phyloP scores from a whole-genome alignment of 371 early-diverging fungal genomes.

The Mucor saturninus region DNA sequence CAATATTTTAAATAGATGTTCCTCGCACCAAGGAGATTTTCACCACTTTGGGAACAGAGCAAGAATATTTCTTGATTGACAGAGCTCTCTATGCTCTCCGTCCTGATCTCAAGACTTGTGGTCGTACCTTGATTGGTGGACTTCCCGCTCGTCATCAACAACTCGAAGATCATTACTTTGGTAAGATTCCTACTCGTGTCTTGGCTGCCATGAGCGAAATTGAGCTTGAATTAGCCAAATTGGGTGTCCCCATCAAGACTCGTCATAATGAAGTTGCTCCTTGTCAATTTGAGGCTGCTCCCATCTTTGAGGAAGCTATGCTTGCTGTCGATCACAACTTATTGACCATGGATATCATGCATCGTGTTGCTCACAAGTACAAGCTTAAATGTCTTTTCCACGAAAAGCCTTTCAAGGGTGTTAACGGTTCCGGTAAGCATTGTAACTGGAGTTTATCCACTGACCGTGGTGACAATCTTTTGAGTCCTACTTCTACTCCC shows the following conservation, averaged over 20 bases:
- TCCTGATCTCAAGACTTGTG: slow-evolving; percentile 95
- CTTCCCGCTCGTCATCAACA: slow-evolving; percentile 98
- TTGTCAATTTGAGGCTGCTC: slow-evolving; percentile 97
- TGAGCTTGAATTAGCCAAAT: slow-evolving; percentile 90
- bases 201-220: slow-evolving; percentile 90
- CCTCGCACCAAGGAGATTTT: slow-evolving; percentile 74
- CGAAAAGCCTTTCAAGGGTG: slow-evolving; percentile 98
- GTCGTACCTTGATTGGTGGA: slow-evolving; percentile 92
- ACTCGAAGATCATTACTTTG: slow-evolving; percentile 99
- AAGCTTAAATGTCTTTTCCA: slow-evolving; percentile 96
- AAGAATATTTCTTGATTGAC: slow-evolving; percentile 98
- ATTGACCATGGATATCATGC: slow-evolving; percentile 95
- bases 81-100: slow-evolving; percentile 88
- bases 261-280: slow-evolving; percentile 99
- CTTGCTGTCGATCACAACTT: slow-evolving; percentile 98
- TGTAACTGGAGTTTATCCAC: slow-evolving; percentile 99
- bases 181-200: slow-evolving; percentile 93
- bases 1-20: background rate
- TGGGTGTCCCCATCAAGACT: slow-evolving; percentile 98
- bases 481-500: slow-evolving; percentile 91
- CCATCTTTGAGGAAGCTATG: slow-evolving; percentile 95
- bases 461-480: slow-evolving; percentile 92
- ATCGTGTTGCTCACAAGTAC: slow-evolving; percentile 96
- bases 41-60: slow-evolving; percentile 96
- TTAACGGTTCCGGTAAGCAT: slow-evolving; percentile 99